Base-by-base conservation (phyloP, 306 rosid species). In the Canavalia ensiformis region DNA sequence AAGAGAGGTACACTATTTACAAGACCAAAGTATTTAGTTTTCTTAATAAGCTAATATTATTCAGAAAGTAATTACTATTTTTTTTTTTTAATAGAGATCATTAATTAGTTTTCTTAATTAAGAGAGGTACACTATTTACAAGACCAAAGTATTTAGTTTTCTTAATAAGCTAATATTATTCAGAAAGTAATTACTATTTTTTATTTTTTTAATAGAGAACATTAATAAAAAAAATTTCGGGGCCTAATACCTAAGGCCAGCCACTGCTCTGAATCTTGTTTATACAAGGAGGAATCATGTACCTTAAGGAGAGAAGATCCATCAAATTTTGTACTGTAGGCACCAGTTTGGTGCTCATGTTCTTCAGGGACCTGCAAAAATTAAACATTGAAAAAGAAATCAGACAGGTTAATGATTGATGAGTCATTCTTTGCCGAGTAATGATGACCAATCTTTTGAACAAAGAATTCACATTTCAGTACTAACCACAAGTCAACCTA, bases 301-400 rank as follows among this genome's bases (percentile, higher is more conserved):
- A 95, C 99, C 97, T 92, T 89, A 2, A 91, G 88, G 34, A 88
- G 64, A 50, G 98, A 83, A 64, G 97, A 86, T n/a, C 88, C 92
- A 47, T 92, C 97, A 66, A 84, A 82, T 81, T 90, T 91, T 74
- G 84, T 79, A 80, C 88, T 85, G 37, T 31, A 82, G 70, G 64
- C 78, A 41, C 86, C 85, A 44, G 75, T 84, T 49, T 83, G 87
- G 73, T 66, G 82, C 10, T 83, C 88, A 82, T 55, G 77, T 66
- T 77, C 84, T 46, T 87, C 88, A 18, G 90, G 91, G 56, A 90
- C 87, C 97, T 92, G 87, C 79, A 83, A 74, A 69, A 80, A 42
- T 42, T 12, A 33, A 8, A 60, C 28, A 46, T 50, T 8, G 9
- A 47, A 54, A 12, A 9, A 25, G 35, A 58, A 62, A 31, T 29